Evolutionary conservation across 768 basidiomycete genomes (phyloP), one percentile per base, ranked within the genome.

Genomic region (Termitomyces sp.): DNA sequence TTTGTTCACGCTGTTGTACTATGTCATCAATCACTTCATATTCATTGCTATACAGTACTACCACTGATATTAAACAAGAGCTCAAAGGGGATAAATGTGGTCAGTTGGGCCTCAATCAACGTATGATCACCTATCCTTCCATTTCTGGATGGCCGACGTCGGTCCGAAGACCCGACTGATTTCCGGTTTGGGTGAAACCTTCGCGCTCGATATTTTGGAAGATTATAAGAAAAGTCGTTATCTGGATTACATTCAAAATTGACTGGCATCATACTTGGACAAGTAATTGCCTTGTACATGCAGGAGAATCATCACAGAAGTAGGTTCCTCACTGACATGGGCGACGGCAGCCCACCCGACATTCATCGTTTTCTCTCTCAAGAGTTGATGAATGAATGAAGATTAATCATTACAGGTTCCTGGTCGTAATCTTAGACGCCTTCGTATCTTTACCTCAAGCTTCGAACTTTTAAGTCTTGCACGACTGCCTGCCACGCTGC

Each of bases 1-100:
- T 59, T 47, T 36, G 18, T 51, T 51, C 58, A 55, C 46, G 22
- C 24, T 61, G 60, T 63, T 61, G 60, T 63, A 58, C 9, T 48
- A 28, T 16, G 13, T 8, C n/a, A 16, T 44, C 7, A 24, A 44
- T 44, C 8, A n/a, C 13, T 15, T 54, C 4, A 3, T 16, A 28
- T 4, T 24, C 5, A 22, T 28, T 18, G 18, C 18, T 39, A 39
- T 39, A 6, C n/a, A n/a, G n/a, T n/a, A n/a, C n/a, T n/a, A n/a
- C 6, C 31, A 12, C 26, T 22, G 18, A 2, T 5, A 29, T 26
- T 22, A 34, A 34, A 34, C 26, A 13, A 41, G n/a, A 39, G 24
- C 26, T 51, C 3, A 36, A 37, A 51, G 36, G 50, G 34, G 34
- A 36, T 26, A 51, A 16, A 36, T 18, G 20, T n/a, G n/a, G 28